Evolutionary conservation across 352 stramenopile species (phyloP).

Genomic region (Stephanocyclus meneghinianus): DNA sequence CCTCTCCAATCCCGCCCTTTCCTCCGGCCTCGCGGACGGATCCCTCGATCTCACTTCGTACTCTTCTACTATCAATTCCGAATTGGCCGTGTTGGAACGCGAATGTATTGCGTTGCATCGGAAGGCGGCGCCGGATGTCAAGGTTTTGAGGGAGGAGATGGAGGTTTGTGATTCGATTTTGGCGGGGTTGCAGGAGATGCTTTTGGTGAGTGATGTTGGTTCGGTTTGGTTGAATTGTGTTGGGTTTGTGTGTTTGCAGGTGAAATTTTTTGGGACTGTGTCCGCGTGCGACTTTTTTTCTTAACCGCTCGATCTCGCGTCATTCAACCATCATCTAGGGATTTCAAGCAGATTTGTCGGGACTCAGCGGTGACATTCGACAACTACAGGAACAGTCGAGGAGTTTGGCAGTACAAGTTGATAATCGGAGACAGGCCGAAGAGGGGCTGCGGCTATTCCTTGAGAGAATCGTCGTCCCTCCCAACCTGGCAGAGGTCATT

Average conservation of each 20-base stretch:
- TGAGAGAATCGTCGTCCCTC: constrained; percentile 92
- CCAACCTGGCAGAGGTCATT: constrained; percentile 90
- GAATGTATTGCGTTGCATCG: constrained; percentile 77
- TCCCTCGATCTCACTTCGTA: constrained; percentile 79
- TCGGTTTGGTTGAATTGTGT: neutral
- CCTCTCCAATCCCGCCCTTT: constrained; percentile 73
- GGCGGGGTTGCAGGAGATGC: constrained; percentile 95
- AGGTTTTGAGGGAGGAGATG: constrained; percentile 90
- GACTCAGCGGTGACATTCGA: constrained; percentile 96
- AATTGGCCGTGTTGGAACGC: constrained; percentile 68
- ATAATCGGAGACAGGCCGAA: constrained; percentile 94
- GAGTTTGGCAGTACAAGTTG: constrained; percentile 90
- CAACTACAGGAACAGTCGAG: constrained; percentile 94
- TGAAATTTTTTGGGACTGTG: no score
- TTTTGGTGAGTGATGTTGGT: neutral
- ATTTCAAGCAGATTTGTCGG: constrained; percentile 97
- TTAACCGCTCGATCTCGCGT: neutral
- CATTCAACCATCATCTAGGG: constrained; percentile 81
- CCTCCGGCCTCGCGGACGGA: constrained; percentile 69
- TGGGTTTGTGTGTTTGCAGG: neutral
- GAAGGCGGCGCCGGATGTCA: constrained; percentile 85
- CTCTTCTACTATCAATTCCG: constrained; percentile 70
- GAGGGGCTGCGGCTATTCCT: constrained; percentile 91
- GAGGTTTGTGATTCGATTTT: constrained; percentile 96
- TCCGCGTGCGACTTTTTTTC: neutral